These are phyloP conservation scores for Adenanthera pavonina DNA, from an alignment of 306 rosid species.

Conservation along the genomic window DNA sequence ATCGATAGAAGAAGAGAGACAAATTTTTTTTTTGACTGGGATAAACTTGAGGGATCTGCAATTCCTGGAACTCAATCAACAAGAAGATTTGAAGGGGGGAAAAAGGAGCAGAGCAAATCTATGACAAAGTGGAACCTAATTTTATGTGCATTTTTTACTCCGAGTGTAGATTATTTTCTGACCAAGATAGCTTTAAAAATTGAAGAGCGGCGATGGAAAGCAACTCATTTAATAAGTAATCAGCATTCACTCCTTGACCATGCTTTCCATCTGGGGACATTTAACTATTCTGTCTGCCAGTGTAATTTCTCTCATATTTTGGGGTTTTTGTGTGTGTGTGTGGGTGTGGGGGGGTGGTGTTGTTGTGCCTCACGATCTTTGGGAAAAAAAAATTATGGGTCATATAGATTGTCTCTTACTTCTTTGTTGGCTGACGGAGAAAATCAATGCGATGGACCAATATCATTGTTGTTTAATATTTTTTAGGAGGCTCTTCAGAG, in stretches of 20 bases:
- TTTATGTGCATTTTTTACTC: background rate
- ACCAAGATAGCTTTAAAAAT: conserved; percentile 1
- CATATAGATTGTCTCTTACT: background rate
- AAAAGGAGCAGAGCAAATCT: conserved; percentile 23
- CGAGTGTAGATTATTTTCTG: background rate
- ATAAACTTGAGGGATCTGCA: conserved; percentile 28
- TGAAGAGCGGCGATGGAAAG: background rate
- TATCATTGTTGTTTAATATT: conserved; percentile 3
- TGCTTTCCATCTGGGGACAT: background rate
- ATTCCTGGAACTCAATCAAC: background rate
- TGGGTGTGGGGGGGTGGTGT: background rate
- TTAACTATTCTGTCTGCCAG: conserved; percentile 2
- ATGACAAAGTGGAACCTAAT: conserved; percentile 5
- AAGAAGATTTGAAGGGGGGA: too few relatives aligned
- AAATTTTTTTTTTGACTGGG: background rate
- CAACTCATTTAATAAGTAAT: conserved; percentile 6
- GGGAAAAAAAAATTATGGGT: background rate
- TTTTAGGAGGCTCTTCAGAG: conserved; percentile 24
- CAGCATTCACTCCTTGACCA: background rate
- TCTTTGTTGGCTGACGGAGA: conserved; percentile 2
- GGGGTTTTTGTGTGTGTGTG: background rate
- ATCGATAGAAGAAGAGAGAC: background rate
- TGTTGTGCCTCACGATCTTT: too few relatives aligned
- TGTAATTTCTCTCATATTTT: background rate
- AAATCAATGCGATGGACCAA: conserved; percentile 17